A percentile compares a stretch with the other conserved stretches of the same genome.
These are phyloP conservation scores for Kodamaea fungicola DNA, from an alignment of 1,139 yeast species.

Conservation along the genomic window DNA sequence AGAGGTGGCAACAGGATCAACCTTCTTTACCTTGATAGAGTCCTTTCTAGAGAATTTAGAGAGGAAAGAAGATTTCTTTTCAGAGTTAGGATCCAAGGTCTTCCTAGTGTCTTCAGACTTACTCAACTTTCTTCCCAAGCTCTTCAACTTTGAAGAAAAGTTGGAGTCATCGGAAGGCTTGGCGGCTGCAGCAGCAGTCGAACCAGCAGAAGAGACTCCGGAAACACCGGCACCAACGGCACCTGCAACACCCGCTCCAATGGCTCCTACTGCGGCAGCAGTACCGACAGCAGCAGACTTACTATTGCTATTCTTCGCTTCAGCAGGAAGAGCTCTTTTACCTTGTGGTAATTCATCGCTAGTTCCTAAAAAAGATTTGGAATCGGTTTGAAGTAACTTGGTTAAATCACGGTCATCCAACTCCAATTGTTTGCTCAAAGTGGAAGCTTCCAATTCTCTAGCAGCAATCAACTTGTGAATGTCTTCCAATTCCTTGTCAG, in stretches of 20 bases:
- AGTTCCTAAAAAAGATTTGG: conserved; percentile 20
- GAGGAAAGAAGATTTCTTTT: conserved; percentile 4
- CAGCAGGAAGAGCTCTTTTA: conserved; percentile 1
- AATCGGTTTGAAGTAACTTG: conserved; percentile 12
- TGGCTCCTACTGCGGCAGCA: conserved; percentile 9
- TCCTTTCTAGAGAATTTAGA: conserved; percentile 6
- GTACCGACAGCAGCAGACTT: not conserved
- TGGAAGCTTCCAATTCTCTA: conserved; percentile 35
- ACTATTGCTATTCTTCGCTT: not conserved
- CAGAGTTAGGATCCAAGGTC: conserved; percentile 6
- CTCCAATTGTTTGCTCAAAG: conserved; percentile 33
- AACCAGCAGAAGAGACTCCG: conserved; percentile 2
- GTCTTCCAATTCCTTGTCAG: conserved; percentile 24
- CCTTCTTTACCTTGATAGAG: conserved; percentile 1
- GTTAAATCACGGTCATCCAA: conserved; percentile 27
- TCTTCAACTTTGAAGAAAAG: conserved; percentile 20
- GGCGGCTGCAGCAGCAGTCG: conserved; percentile 4
- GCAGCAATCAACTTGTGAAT: conserved; percentile 34
- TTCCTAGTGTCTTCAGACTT: conserved; percentile 5
- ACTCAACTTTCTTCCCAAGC: conserved; percentile 20
- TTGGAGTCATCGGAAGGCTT: conserved; percentile 8
- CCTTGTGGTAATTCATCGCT: conserved; percentile 21
- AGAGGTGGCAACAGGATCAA: not conserved
- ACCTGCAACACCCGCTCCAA: conserved; percentile 9
- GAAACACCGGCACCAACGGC: conserved; percentile 6